phyloP scores from a whole-genome alignment of 768 basidiomycete species.

The Lentinula aciculospora region DNA sequence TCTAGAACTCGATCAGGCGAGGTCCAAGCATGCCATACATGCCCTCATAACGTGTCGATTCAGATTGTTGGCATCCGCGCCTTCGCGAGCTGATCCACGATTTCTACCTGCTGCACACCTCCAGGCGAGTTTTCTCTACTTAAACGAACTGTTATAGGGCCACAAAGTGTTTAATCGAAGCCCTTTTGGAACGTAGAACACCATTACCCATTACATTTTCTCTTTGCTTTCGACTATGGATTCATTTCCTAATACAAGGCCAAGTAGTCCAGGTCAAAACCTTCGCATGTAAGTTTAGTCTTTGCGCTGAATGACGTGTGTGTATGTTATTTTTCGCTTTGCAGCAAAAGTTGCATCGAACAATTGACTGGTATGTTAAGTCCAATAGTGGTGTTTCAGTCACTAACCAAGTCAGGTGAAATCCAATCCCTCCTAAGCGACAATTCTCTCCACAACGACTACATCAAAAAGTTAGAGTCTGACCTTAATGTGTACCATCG shows the following conservation, averaged over 20 bases:
- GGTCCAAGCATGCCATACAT: background rate
- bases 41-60: background rate
- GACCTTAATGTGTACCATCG: constrained; percentile 7
- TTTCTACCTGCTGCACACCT: background rate
- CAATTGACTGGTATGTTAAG: constrained; percentile 26
- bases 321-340: background rate
- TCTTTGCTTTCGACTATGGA: background rate
- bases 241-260: background rate
- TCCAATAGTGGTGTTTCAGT: no score
- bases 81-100: background rate
- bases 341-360: constrained; percentile 23
- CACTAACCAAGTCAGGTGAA: constrained; percentile 24
- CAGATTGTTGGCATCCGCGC: background rate
- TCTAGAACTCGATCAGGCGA: background rate
- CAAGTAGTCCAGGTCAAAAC: background rate
- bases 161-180: background rate
- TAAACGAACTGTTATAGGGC: background rate
- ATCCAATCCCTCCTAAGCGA: constrained; percentile 31
- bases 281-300: constrained; percentile 11
- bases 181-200: background rate
- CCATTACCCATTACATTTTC: background rate
- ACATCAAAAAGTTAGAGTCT: constrained; percentile 10
- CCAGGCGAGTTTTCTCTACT: background rate
- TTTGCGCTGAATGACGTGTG: background rate
- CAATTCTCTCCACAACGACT: constrained; percentile 15